Conservation (phyloP, 192 early-diverging fungal species). For the Rhizoclosmatium sp. region DNA sequence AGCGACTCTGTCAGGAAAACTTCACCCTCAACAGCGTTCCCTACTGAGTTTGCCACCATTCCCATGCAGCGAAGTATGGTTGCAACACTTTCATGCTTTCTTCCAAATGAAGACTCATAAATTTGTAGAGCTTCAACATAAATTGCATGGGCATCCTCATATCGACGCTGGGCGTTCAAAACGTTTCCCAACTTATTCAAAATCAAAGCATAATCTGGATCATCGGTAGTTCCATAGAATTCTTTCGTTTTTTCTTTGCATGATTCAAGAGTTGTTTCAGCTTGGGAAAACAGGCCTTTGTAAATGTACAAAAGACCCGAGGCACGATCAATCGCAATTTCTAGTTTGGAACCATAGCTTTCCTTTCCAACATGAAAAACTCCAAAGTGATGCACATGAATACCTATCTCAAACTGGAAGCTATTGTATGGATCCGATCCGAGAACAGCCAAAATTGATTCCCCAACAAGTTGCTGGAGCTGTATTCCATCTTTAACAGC, state of each 20-base stretch:
- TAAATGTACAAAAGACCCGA: constrained; percentile 13
- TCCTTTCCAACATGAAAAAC: not conserved
- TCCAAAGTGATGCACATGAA: not conserved
- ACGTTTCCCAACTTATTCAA: constrained; percentile 17
- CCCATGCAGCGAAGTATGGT: constrained; percentile 26
- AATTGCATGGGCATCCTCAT: not conserved
- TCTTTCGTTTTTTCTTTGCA: not conserved
- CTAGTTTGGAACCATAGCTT: not conserved
- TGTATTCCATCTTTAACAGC: not conserved
- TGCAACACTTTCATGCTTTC: constrained; percentile 27
- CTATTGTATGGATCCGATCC: constrained; percentile 1
- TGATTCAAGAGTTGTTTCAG: not conserved
- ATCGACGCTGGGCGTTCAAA: constrained; percentile 7
- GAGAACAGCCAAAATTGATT: not conserved
- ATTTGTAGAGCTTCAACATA: constrained; percentile 24
- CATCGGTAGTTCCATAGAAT: constrained; percentile 17
- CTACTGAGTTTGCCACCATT: constrained; percentile 34
- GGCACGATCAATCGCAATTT: not conserved
- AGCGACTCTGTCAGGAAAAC: not conserved
- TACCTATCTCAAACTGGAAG: constrained; percentile 6
- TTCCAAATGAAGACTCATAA: constrained; percentile 28
- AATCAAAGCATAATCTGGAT: constrained; percentile 1
- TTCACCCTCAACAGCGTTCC: constrained; percentile 3
- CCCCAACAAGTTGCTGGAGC: not conserved
- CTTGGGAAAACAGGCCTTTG: constrained; percentile 4